Base-by-base conservation (phyloP, 2,329 filamentous ascomycete genomes). In the Fulvia fulva region DNA sequence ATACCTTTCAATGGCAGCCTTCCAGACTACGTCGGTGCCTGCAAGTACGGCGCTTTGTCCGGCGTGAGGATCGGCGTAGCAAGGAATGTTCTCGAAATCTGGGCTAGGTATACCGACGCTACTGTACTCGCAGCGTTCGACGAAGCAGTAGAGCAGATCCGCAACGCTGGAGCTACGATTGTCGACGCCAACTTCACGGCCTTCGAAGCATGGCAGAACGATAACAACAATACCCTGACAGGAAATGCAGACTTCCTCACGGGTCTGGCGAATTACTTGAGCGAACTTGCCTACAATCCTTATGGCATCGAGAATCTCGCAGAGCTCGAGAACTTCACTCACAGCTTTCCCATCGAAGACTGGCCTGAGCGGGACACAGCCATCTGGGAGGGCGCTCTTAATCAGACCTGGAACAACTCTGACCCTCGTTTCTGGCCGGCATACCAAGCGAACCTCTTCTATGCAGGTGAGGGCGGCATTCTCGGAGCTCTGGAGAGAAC, bases 41-140 rank as follows among this genome's bases (percentile, higher is more conserved):
- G 86, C 67, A 77, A 82, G 21, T 71, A 77, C 21, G 77, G 77
- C 12, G 78, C 79, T 0, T 75, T 88, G 0, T 60, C 72, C 37
- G 59, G 60, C 11, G 84, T 83, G 7, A 82, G 82, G 53, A 84
- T 90, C 25, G 87, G 87, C 3, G 78, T 90, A 3, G 83, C 86
- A 0, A 77, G 81, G 19, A 87, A 87, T 63, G 76, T 82, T 1
- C 75, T 89, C 32, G 74, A 75, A 2, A 63, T 72, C 2, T 70
- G 66, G 22, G 41, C 64, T 2, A 63, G 68, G 14, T 62, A 68
- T 32, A 67, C 69, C 2, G 74, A 75, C 14, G 68, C 71, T 3
- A 73, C 78, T 2, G 70, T 81, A n/a, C 62, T 84, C 5, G 72
- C 75, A 0, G 80, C 81, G 0, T 65, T 63, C 50, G 30, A 61